Conservation (phyloP, 2,329 filamentous ascomycete genomes). For the Cytospora schulzeri region DNA sequence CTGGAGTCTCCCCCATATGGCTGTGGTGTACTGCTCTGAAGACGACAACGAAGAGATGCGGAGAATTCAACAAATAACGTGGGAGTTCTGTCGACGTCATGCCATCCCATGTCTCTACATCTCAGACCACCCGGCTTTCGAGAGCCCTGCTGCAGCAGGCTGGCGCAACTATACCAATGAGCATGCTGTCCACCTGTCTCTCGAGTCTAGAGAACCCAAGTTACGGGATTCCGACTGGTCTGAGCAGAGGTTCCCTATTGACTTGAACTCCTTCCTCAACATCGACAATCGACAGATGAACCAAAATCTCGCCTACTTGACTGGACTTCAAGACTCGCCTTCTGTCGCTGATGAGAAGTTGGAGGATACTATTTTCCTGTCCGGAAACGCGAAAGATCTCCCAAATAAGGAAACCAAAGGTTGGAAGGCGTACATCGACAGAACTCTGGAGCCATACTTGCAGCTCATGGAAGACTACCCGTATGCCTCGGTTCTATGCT, state of each 20-base stretch:
- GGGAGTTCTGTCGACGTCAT: constrained; percentile 51
- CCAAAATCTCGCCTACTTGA: constrained; percentile 53
- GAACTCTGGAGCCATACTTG: background rate
- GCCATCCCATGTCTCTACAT: constrained; percentile 51
- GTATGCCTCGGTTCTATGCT: constrained; percentile 6
- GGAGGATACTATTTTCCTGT: constrained; percentile 1
- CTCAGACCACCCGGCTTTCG: constrained; percentile 46
- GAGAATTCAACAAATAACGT: constrained; percentile 45
- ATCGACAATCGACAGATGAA: constrained; percentile 57
- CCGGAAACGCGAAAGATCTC: background rate
- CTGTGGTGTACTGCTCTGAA: constrained; percentile 51
- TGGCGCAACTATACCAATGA: constrained; percentile 43
- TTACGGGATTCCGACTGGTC: constrained; percentile 36
- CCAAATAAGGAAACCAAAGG: background rate
- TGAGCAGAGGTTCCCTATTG: constrained; percentile 49
- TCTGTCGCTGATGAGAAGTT: constrained; percentile 21
- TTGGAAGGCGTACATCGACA: constrained; percentile 2
- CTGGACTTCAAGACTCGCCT: constrained; percentile 38
- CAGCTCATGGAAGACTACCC: constrained; percentile 5
- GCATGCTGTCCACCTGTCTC: constrained; percentile 49
- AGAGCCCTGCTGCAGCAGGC: constrained; percentile 35
- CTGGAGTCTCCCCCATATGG: constrained; percentile 52
- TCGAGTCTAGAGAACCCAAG: constrained; percentile 44
- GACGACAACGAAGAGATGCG: constrained; percentile 43
- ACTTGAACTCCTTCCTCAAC: constrained; percentile 51